Percentiles rank a stretch among this genome's conserved stretches.
phyloP scores from a whole-genome alignment of 805 yeast genomes.

The Pichia paraexigua region DNA sequence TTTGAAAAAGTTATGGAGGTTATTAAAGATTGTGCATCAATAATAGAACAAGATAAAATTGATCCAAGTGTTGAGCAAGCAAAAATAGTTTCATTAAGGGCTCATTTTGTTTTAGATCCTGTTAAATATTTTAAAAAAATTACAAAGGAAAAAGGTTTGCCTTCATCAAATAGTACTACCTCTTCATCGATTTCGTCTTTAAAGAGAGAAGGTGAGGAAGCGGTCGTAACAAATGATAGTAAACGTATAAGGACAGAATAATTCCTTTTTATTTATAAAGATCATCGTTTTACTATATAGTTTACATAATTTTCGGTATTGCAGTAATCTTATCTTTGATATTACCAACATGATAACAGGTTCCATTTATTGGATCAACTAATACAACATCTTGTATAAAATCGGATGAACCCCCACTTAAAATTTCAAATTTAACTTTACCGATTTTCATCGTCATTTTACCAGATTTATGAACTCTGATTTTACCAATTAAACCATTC shows the following conservation, averaged over 20 bases:
- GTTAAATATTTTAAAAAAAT: constrained; percentile 22
- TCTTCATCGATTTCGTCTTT: not conserved
- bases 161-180: not conserved
- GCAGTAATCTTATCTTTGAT: constrained; percentile 49
- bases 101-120: constrained; percentile 59
- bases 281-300: not conserved
- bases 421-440: constrained; percentile 55
- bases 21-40: constrained; percentile 41
- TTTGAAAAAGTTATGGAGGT: constrained; percentile 38
- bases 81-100: constrained; percentile 52
- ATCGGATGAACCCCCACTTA: constrained; percentile 59
- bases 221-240: not conserved
- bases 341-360: constrained; percentile 45
- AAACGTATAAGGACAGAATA: not conserved
- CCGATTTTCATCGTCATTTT: constrained; percentile 70
- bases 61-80: constrained; percentile 56
- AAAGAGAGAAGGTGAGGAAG: not conserved
- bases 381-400: constrained; percentile 67
- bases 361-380: constrained; percentile 31
- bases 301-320: constrained; percentile 35
- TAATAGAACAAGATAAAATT: constrained; percentile 34
- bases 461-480: constrained; percentile 80
- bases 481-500: constrained; percentile 61
- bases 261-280: not conserved
- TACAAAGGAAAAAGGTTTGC: not conserved